Percentiles rank a stretch among this genome's conserved stretches.
Evolutionary conservation across 2,329 filamentous ascomycete species (phyloP).

Genomic region (Stachybotrys echinatus): DNA sequence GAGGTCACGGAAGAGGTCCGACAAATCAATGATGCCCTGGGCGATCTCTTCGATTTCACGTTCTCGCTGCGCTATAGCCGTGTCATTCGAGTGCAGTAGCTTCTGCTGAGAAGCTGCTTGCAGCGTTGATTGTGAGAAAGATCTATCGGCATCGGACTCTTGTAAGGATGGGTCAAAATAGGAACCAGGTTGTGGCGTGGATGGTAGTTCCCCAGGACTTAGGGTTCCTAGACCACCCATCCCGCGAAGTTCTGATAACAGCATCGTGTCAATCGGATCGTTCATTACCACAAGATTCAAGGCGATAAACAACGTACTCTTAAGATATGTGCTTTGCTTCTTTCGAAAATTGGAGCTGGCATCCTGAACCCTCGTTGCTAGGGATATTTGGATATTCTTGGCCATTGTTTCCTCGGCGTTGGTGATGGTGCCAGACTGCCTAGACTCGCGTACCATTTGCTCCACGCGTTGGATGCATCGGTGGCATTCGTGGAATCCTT

Average conservation of each 20-base stretch:
- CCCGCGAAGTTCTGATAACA: constrained; percentile 62
- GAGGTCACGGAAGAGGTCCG: constrained; percentile 93
- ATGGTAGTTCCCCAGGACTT: constrained; percentile 44
- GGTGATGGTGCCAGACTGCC: constrained; percentile 65
- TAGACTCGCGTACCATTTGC: constrained; percentile 76
- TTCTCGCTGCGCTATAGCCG: constrained; percentile 84
- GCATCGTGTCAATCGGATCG: not conserved
- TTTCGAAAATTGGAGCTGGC: constrained; percentile 89
- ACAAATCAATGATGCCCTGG: constrained; percentile 93
- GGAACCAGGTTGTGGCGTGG: constrained; percentile 42
- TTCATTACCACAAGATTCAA: not conserved
- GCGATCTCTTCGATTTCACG: constrained; percentile 97
- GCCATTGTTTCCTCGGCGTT: constrained; percentile 93
- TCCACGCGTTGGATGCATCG: constrained; percentile 84
- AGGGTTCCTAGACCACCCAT: constrained; percentile 55
- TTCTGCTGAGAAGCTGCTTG: constrained; percentile 69
- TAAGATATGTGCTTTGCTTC: constrained; percentile 94
- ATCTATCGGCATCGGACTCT: constrained; percentile 90
- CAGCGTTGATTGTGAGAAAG: constrained; percentile 83
- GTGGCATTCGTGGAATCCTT: constrained; percentile 85
- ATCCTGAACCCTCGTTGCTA: constrained; percentile 85
- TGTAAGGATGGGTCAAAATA: constrained; percentile 84
- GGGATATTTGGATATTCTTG: constrained; percentile 87
- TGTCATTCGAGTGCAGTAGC: constrained; percentile 70
- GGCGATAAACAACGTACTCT: constrained; percentile 54